Percentiles rank a stretch among this genome's conserved stretches.
These are phyloP conservation scores for Suhomyces choctaworum DNA, from an alignment of 1,139 yeast genomes.

Conservation along the genomic window DNA sequence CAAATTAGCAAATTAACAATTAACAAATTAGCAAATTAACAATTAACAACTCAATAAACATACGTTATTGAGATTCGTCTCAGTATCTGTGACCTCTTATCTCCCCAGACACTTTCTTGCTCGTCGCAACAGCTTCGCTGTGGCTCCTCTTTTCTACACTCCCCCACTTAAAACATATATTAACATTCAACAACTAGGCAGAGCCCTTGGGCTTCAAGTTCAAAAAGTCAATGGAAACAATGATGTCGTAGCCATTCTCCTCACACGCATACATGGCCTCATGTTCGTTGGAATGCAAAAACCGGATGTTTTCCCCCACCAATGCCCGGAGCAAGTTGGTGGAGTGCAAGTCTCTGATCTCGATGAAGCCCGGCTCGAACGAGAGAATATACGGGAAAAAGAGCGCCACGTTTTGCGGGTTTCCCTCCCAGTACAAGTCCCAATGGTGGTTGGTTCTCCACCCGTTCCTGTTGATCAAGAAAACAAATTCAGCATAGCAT, in stretches of 20 bases:
- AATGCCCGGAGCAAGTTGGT: constrained; percentile 85
- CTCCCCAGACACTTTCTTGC: too few species aligned
- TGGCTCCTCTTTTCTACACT: too few species aligned
- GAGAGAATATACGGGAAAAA: constrained; percentile 93
- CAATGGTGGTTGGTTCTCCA: constrained; percentile 95
- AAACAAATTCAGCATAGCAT: constrained; percentile 89
- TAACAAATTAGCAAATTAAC: too few species aligned
- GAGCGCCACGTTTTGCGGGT: constrained; percentile 87
- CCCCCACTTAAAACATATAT: constrained; percentile 7
- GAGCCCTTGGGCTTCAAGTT: constrained; percentile 40
- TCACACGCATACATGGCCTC: constrained; percentile 94
- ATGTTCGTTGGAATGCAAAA: constrained; percentile 86
- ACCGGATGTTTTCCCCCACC: constrained; percentile 89
- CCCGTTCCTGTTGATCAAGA: constrained; percentile 90
- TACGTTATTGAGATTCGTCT: too few species aligned
- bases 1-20: too few species aligned
- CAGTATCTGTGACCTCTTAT: too few species aligned
- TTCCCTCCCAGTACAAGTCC: constrained; percentile 96
- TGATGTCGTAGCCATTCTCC: constrained; percentile 86
- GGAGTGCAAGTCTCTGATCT: constrained; percentile 86
- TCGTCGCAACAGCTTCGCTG: too few species aligned
- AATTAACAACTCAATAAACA: too few species aligned
- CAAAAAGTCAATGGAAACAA: constrained; percentile 85
- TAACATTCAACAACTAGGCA: constrained; percentile 6
- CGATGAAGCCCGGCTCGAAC: constrained; percentile 87